A percentile compares a stretch with the other conserved stretches of the same genome.
Conservation (phyloP, 495 filamentous ascomycete species). For the Penicillium soppii region DNA sequence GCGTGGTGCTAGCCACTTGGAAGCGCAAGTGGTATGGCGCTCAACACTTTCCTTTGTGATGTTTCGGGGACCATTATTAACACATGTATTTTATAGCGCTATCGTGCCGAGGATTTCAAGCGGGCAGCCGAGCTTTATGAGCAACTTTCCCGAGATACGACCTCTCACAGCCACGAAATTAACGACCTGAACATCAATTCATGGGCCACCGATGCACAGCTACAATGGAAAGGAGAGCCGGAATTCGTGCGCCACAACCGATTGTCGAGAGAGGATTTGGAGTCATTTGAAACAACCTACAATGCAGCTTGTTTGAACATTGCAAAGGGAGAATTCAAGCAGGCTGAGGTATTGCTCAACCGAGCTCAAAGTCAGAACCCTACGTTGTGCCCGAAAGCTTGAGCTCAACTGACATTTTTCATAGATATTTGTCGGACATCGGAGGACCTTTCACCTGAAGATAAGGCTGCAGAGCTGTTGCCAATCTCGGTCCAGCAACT, state of each 20-base stretch:
- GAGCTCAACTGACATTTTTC: conserved; percentile 4
- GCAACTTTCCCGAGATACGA: conserved; percentile 50
- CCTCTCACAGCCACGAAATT: conserved; percentile 61
- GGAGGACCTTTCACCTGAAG: conserved; percentile 79
- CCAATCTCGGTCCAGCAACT: conserved; percentile 86
- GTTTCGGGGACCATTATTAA: conserved; percentile 4
- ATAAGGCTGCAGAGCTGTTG: conserved; percentile 77
- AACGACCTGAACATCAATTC: conserved; percentile 87
- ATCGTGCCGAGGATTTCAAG: conserved; percentile 80
- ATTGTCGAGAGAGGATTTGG: conserved; percentile 71
- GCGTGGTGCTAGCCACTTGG: conserved; percentile 77
- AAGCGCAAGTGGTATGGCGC: conserved; percentile 76
- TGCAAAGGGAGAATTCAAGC: conserved; percentile 70
- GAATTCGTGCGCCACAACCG: conserved; percentile 54
- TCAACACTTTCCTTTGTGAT: neutral
- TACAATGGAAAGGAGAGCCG: conserved; percentile 74
- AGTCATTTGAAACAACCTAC: conserved; percentile 90
- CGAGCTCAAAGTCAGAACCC: conserved; percentile 62
- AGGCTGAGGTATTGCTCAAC: conserved; percentile 77
- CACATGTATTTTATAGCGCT: conserved; percentile 50
- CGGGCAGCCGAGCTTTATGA: conserved; percentile 69
- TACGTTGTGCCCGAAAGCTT: neutral
- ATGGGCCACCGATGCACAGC: conserved; percentile 76
- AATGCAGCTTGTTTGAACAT: conserved; percentile 89
- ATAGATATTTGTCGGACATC: conserved; percentile 77